Conservation (phyloP, 495 filamentous ascomycete genomes). For the Penicillium arizonense region DNA sequence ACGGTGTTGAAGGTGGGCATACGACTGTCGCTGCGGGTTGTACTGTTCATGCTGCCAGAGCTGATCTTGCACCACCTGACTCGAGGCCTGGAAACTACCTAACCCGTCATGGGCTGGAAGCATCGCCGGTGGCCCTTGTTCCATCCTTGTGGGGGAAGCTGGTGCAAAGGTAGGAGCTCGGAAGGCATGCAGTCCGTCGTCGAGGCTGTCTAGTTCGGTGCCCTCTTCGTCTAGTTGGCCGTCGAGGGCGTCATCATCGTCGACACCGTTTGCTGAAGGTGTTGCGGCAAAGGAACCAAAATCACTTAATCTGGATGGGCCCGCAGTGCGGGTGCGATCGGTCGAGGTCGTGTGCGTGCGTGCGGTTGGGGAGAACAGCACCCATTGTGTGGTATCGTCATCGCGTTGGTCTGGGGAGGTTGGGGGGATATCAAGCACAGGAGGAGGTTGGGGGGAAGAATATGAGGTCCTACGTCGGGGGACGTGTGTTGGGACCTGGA, state of each 20-base stretch:
- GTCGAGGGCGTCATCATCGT: slow-evolving; percentile 49
- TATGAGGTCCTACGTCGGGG: slow-evolving; percentile 58
- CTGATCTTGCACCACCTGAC: slow-evolving; percentile 65
- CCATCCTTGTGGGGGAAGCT: slow-evolving; percentile 41
- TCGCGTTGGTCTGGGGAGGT: slow-evolving; percentile 33
- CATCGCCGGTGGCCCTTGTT: slow-evolving; percentile 58
- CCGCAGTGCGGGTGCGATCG: slow-evolving; percentile 68
- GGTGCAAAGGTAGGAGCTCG: slow-evolving; percentile 60
- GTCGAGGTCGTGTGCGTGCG: slow-evolving; percentile 71
- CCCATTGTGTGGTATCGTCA: slow-evolving; percentile 88
- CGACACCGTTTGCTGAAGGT: slow-evolving; percentile 40
- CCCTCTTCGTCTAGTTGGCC: slow-evolving; percentile 63
- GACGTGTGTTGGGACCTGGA: slow-evolving; percentile 71
- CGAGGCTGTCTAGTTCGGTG: slow-evolving; percentile 81
- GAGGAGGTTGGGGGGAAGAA: slow-evolving; percentile 45
- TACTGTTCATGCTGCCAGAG: slow-evolving; percentile 82
- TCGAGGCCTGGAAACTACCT: slow-evolving; percentile 69
- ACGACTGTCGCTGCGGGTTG: slow-evolving; percentile 60
- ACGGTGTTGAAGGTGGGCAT: slow-evolving; percentile 30
- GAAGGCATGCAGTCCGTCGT: slow-evolving; percentile 86
- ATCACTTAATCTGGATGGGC: slow-evolving; percentile 75
- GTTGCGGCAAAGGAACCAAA: slow-evolving; percentile 76
- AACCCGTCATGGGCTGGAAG: slow-evolving; percentile 90
- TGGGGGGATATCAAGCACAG: slow-evolving; percentile 35
- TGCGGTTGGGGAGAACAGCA: slow-evolving; percentile 83